phyloP scores from a whole-genome alignment of 805 yeast genomes.

The Ogataea pini region DNA sequence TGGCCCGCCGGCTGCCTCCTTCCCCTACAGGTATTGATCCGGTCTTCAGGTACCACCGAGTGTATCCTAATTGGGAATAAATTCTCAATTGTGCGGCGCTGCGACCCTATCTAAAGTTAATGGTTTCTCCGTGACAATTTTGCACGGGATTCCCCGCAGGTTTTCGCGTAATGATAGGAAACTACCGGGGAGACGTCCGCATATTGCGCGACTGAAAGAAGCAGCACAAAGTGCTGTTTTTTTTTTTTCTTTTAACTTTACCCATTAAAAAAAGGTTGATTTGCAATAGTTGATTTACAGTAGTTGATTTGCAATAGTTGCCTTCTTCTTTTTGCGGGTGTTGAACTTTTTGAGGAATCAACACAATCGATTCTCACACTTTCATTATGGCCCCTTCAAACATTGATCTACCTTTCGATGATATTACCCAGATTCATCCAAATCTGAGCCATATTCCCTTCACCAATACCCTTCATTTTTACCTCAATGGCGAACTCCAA shows the following conservation, averaged over 20 bases:
- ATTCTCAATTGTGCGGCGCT: background rate
- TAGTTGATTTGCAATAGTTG: too few species aligned
- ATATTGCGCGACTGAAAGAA: background rate
- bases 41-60: background rate
- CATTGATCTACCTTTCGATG: constrained; percentile 17
- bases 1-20: too few species aligned
- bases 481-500: constrained; percentile 41
- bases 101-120: background rate
- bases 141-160: background rate
- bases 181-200: background rate
- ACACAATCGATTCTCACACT: too few species aligned
- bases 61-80: constrained; percentile 2
- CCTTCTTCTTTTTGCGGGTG: too few species aligned
- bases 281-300: too few species aligned
- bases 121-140: background rate
- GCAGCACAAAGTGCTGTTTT: background rate
- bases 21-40: background rate
- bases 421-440: constrained; percentile 25
- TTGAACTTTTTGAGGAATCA: too few species aligned
- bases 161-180: background rate
- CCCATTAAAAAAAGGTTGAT: background rate
- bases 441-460: constrained; percentile 30
- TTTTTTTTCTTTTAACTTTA: background rate
- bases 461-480: constrained; percentile 34
- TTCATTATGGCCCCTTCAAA: constrained; percentile 29